Evolutionary conservation across 176 grass and related monocot genomes (phyloP), one percentile per base, ranked within the genome.

Genomic region (Lolium rigidum): DNA sequence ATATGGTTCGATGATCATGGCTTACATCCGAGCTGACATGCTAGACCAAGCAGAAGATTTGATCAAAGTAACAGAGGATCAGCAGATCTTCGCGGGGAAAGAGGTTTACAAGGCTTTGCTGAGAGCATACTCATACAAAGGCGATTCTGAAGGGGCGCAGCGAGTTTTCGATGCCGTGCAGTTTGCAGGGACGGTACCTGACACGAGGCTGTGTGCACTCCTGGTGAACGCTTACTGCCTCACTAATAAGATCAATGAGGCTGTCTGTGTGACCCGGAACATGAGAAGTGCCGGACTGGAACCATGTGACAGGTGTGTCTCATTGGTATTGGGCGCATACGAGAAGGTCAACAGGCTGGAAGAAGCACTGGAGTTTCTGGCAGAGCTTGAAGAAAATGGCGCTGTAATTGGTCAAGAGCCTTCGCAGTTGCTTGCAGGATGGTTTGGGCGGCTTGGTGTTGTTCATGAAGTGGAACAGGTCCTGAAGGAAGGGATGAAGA

Each of bases 31-130:
- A 70, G 88, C 88, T 74, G 83, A 85, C 74, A 93, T 94, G 87
- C n/a, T 96, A 61, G 75, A 87, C 10, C 61, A 82, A 77, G 94
- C 94, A 49, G 92, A 96, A 82, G 62, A 24, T n/a, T 66, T 94
- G 22, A 67, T 96, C 39, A 99, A 88, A 74, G 52, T 87, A 90
- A 88, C 89, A 59, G 94, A 92, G 69, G 85, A 84, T 51, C 80
- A 80, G 78, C 86, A 98, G 77, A 80, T 91, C 6, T 88, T 89
- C n/a, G 78, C 86, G 1, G 86, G 94, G 56, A 96, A 74, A 82
- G 97, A 98, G 58, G 79, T 98, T 52, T 94, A 99, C 67, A 99
- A 96, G 51, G 97, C 97, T 20, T 83, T 99, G 84, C 72, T 99
- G 63, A 94, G 97, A 94, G 90, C 88, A 7, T 99, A 93, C 73